Base-by-base conservation (phyloP, 2,329 filamentous ascomycete species). In the Stachybotrys chlorohalonatus region DNA sequence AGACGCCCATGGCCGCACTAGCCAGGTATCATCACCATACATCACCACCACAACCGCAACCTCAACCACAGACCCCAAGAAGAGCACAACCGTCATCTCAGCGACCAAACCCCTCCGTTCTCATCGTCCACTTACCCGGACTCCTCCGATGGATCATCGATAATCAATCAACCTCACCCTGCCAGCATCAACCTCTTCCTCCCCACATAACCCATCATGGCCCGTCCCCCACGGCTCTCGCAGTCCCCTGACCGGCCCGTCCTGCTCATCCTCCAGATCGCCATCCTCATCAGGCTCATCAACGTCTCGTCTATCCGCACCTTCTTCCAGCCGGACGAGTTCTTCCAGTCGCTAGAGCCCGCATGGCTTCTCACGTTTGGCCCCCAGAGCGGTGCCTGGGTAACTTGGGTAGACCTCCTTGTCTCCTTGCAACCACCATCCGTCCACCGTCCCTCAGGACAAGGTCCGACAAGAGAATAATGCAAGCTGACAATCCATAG, bases 321-420 rank as follows among this genome's bases (percentile, higher is more conserved):
- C 17, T 99, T 96, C 70, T 99, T 99, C 74, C 94, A 99, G 71
- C 94, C 94, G 31, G 94, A 99, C 75, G 94, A 99, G 71, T 97
- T 90, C 75, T 99, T 94, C 66, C 94, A 99, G 68, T 88, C 91
- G 1, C 81, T 97, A 49, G 94, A 99, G 74, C 93, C 94, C 53
- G 94, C 94, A 61, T 97, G 93, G 92, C 78, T 85, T 63, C 79
- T 94, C 54, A 88, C 89, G 3, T 96, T 96, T 77, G 92, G 92
- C 24, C 66, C 75, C 2, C 68, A 78, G 13, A 88, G 86, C 69
- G 88, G 89, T 58, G 90, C 93, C 31, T 99, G 93, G 90, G 80
- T 96, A 64, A 99, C 94, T 58, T 99, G 94, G 94, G 93, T 95
- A 78, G 65, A 80, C 74, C 55, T 47, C 7, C 53, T 52, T 42